Percentiles rank a stretch among this genome's conserved stretches.
Evolutionary conservation across 1,284 basidiomycete genomes (phyloP).

Genomic region (Puccinia triticina): DNA sequence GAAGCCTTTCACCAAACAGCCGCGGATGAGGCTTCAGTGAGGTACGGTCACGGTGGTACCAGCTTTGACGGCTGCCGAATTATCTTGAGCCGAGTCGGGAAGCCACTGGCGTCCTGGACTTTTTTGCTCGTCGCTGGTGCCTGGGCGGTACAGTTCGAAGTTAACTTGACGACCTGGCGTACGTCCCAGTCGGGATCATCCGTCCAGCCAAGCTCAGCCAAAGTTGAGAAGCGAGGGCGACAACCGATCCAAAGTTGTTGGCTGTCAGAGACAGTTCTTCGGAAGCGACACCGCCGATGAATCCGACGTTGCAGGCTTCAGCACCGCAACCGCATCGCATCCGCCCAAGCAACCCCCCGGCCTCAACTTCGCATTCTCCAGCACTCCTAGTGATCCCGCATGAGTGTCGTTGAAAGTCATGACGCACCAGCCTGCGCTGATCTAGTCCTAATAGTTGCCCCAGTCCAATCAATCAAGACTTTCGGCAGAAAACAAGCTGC

Average conservation of each 20-base stretch:
- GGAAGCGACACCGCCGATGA: neutral
- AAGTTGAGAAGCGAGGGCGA: neutral
- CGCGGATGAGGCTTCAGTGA: too few species aligned
- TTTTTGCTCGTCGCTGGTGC: neutral
- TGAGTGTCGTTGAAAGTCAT: neutral
- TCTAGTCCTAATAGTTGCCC: neutral
- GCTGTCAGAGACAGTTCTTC: neutral
- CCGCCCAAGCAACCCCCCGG: neutral
- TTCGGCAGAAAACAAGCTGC: neutral
- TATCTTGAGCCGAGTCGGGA: too few species aligned
- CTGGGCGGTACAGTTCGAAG: neutral
- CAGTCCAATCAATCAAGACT: constrained; percentile 2
- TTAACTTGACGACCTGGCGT: constrained; percentile 6
- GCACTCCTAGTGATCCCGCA: too few species aligned
- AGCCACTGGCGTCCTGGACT: too few species aligned
- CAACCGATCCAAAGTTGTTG: neutral
- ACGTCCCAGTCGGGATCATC: neutral
- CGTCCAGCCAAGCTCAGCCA: neutral
- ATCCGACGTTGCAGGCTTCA: neutral
- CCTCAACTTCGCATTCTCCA: neutral
- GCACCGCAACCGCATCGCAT: neutral
- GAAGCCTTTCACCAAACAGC: too few species aligned
- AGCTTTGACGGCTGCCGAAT: too few species aligned
- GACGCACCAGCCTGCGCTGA: neutral
- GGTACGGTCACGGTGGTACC: too few species aligned